Base-by-base conservation (phyloP, 73 alveolate genomes). In the Stentor coeruleus region DNA sequence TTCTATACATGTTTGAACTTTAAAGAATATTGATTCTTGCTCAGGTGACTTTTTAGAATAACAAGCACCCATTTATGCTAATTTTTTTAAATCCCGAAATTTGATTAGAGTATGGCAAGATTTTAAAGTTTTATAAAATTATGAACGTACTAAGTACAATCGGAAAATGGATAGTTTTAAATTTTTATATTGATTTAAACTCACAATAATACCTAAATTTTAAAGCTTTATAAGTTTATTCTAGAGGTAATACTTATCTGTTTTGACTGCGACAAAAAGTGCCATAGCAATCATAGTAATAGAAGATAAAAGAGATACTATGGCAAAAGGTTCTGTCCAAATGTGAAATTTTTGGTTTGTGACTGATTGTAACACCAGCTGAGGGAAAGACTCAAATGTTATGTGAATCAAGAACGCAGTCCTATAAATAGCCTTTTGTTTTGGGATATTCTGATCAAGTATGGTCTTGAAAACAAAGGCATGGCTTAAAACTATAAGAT, bases 381-480 rank as follows among this genome's bases (percentile, higher is more conserved):
- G 40, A 66, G 79, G 79, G 33, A 66, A 66, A 20, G 79, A 66
- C 37, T 66, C 79, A 20, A 66, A 31, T 15, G 79, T 66, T 37
- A 66, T 2, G 39, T 66, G 79, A 1, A 66, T 26, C 40, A 66
- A 31, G n/a, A 66, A 20, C 2, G 40, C 37, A 66, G 15, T 31
- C 39, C 79, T 66, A 66, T 1, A 66, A 20, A 66, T 28, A 66
- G 79, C 79, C 37, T 66, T 66, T 20, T 66, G n/a, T 33, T 66
- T 66, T 1, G 79, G 15, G 0, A 66, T 33, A 66, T 20, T 26
- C n/a, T 11, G n/a, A 20, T 66, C 79, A 28, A 66, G 37, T 26
- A 31, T 26, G 33, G 79, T 66, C 33, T 66, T 66, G 79, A 66
- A 66, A 0, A 66, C 14, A 33, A 66, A 66, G 33, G n/a, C 40